Evolutionary conservation across 768 basidiomycete genomes (phyloP), one percentile per base, ranked within the genome.

Genomic region (Leccinum barrowsii): DNA sequence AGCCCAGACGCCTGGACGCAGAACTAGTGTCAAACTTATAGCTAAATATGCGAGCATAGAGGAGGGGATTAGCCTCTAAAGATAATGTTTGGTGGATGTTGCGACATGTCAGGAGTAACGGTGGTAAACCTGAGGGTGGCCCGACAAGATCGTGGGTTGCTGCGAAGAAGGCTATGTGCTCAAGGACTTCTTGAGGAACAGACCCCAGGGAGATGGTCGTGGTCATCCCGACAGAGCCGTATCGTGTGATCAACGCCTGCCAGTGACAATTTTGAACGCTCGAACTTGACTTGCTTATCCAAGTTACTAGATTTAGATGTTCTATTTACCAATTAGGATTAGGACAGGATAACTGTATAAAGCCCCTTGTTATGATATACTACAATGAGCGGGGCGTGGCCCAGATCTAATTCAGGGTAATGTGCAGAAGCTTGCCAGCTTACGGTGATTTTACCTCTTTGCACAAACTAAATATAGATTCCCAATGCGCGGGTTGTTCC

Each of bases 181-280:
- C 87, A 48, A 94, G 78, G 40, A 94, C 79, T 72, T 94, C 92
- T 59, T 82, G 82, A 13, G 92, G 92, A 47, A 94, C 73, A 6
- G 74, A 73, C 55, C 77, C 74, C 56, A 90, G 71, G 10, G 69
- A 72, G 37, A 42, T 32, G 49, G 54, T 52, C 32, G 46, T 37
- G 11, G 60, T 48, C 62, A 69, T 68, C 4, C 57, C 28, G 59
- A 48, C n/a, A 46, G 21, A 48, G 21, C 24, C 22, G 15, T 21
- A 13, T 48, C 21, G 47, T 26, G 12, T 46, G 44, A 21, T 19
- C 44, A 42, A 40, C 1, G 37, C 28, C 28, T 28, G 28, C 28
- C 8, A 28, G 28, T 28, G 28, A 28, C 7, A 7, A 2, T 28
- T 28, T 26, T 26, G 26, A 28, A 28, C 28, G 28, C 28, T 28